Evolutionary conservation across 306 rosid species (phyloP), one percentile per base, ranked within the genome.

Genomic region (Cicer judaicum): DNA sequence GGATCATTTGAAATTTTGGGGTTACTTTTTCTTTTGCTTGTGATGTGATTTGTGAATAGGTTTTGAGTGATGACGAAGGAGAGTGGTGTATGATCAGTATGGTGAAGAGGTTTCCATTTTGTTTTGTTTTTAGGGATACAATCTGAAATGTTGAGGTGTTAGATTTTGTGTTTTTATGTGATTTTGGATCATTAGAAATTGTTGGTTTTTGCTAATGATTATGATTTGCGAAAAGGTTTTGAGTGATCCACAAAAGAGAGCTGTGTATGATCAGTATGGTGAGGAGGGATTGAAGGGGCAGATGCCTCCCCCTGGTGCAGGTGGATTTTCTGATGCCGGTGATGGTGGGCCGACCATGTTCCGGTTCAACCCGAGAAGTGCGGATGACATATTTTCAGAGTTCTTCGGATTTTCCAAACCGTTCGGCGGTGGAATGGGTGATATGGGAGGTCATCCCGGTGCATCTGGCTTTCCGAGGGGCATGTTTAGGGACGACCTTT

Each of bases 191-290:
- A 11, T 24, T 57, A 7, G 66, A 40, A 18, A 59, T 68, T 48
- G 46, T 47, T 67, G 62, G 53, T 15, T 48, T 78, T 49, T 12
- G 66, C 9, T 59, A 8, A 19, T 72, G 18, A 72, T 67, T 72
- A 78, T 62, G 18, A 48, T 44, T 76, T 34, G 52, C 29, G 66
- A 14, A 42, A 72, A 93, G 98, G 94, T 93, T 80, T 70, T 93
- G 85, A 93, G 96, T 80, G 96, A 93, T 88, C 90, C 94, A 8
- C 96, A 87, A 70, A 93, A 89, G 82, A 84, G 96, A 77, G 96
- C 83, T 6, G 89, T 91, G 71, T 91, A 91, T 80, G 98, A 91
- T 87, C 97, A 89, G 82, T 89, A 76, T 81, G 98, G 98, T 16
- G 97, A 93, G 86, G 98, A 93, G 78, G 97, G 92, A 2, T 81